These are phyloP conservation scores for Anethum foeniculum DNA, from an alignment of 140 eudicot genomes.

Conservation along the genomic window DNA sequence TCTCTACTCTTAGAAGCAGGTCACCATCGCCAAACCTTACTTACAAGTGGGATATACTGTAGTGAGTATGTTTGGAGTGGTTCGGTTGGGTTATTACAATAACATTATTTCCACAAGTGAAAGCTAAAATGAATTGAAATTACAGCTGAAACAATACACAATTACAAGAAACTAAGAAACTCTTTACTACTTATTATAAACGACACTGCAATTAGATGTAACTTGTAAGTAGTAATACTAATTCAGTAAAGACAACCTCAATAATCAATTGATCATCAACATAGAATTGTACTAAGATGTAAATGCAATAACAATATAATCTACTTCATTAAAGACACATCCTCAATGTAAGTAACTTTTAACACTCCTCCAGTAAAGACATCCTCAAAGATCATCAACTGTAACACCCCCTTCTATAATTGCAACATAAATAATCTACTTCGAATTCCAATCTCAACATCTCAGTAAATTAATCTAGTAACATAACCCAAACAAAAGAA, in stretches of 20 bases:
- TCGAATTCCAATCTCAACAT: neutral
- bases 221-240: neutral
- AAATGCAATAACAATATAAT: too few species aligned
- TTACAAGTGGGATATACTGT: neutral
- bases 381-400: neutral
- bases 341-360: neutral
- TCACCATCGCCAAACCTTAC: neutral
- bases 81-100: neutral
- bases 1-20: neutral
- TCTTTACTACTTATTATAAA: neutral
- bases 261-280: neutral
- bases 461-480: neutral
- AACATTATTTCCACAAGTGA: neutral
- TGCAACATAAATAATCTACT: constrained; percentile 1
- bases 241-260: neutral
- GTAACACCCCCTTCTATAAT: neutral
- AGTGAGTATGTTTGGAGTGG: too few species aligned
- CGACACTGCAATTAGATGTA: too few species aligned
- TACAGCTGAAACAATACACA: neutral
- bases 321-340: too few species aligned
- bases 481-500: neutral
- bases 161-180: neutral
- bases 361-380: neutral
- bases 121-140: neutral
- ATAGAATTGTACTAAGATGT: neutral